Evolutionary conservation across 2,329 filamentous ascomycete species (phyloP), one percentile per base, ranked within the genome.

Genomic region (Alternaria solani): DNA sequence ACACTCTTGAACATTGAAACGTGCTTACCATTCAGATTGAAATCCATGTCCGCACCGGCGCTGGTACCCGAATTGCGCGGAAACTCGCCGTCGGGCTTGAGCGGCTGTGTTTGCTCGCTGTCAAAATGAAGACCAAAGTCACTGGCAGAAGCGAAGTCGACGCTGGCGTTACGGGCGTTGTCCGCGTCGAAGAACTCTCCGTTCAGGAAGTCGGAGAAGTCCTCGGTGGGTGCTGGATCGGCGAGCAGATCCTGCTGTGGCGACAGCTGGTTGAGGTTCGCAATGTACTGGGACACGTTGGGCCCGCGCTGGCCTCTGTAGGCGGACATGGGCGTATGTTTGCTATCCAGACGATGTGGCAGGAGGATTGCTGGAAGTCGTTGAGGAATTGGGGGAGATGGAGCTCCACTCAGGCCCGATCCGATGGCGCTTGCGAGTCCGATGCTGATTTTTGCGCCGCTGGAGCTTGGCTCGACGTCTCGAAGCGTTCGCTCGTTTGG

Each of bases 251-350:
- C 75, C 54, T 74, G 63, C 23, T 66, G 64, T 59, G 84, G 80
- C 28, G 85, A 86, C 57, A 90, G 83, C 46, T 86, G 87, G 83
- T 97, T 97, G 72, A 97, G 85, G 69, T 94, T 91, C 73, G 92
- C 90, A 67, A 97, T 86, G 82, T 95, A 96, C 75, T 93, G 90
- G 75, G 93, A 93, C 81, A 97, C 91, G 79, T 96, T 96, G 74
- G 92, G 90, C 71, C 87, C 91, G 75, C 91, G 89, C 64, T 92
- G 90, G 75, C 89, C 90, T 79, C 86, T 89, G 85, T 88, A 93
- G 77, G 84, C 86, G 78, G 91, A 88, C 91, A 93, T 93, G 73
- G 54, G 63, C 62, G 55, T 63, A 59, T 55, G 54, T 34, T 26
- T 47, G 51, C 46, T 60, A 54, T 57, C 56, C 48, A 42, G 58